Base-by-base conservation (phyloP, 2,329 filamentous ascomycete genomes). In the Stagonosporopsis cucurbitacearum region DNA sequence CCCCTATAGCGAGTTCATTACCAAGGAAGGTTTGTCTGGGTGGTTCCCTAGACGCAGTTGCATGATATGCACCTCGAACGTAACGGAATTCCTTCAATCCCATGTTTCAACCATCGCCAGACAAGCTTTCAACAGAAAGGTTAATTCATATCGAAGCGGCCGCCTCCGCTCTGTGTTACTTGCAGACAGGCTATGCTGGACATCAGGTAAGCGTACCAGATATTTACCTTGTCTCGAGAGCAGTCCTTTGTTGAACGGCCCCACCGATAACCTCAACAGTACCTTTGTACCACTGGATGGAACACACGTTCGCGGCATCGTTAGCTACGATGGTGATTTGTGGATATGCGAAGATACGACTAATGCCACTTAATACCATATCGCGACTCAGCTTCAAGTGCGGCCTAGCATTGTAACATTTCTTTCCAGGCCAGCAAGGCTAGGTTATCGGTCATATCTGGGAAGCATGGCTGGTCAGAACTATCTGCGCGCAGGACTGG, bases 131-230 rank as follows among this genome's bases (percentile, higher is more conserved):
- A 36, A 15, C 23, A 37, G n/a, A 39, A 49, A 6, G 39, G 37
- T 49, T 22, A 22, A 45, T 30, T 22, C 19, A 19, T 13, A 25
- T 19, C 37, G 26, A 9, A 46, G 37, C 13, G 22, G 6, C 45
- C 7, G 25, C 30, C 7, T 41, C 12, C 30, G 37, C 32, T 23
- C 17, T 37, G 20, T 25, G 39, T 33, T 48, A 4, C 23, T 17
- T n/a, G 32, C 32, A 37, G 22, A 2, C 36, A 42, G 22, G 2
- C 43, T 25, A 44, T 26, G 39, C 33, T 30, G 30, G 12, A 19
- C 19, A 11, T 26, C 25, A 26, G 15, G 32, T 26, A 49, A 54
- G 51, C 33, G 51, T 44, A 54, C 51, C 45, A 44, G n/a, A 42
- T 3, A 6, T 20, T 13, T 15, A 13, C 9, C 26, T 11, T 33